Base-by-base conservation (phyloP, 164 flowering plant species). In the Aristolochia fimbriata region DNA sequence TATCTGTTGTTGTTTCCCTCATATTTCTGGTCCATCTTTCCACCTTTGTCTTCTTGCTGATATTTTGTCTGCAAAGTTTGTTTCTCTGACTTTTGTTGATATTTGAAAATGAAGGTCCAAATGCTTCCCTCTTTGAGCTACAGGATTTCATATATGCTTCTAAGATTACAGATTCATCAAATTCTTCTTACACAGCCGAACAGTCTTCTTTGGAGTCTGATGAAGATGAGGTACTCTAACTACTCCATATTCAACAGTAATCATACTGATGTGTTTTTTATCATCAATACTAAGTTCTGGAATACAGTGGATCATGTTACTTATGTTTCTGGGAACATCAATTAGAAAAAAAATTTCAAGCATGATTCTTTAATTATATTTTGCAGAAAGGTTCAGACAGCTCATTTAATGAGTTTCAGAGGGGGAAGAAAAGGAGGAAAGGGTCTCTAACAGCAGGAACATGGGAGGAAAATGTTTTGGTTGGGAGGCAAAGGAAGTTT, bases 121-220 rank as follows among this genome's bases (percentile, higher is more conserved):
- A 81, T 25, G 70, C 87, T 45, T 68, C 93, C 45, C 47, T 87
- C 62, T 60, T 55, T 12, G 96, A 75, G 69, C 67, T 92, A 58
- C 70, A 85, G 21, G 96, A 89, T 66, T 85, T 82, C 41, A 80
- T 92, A 51, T 67, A 57, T 73, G 96, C 93, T 78, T 93, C 96
- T 80, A 93, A 86, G 70, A 69, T 83, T 74, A 77, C 87, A n/a
- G 80, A 74, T 73, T 82, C 71, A 30, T 75, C 72, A 33, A 86
- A 81, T 76, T 74, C 16, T 52, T 21, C 66, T 31, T 68, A 64
- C 52, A 49, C 65, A 3, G 61, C 55, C n/a, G 70, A 68, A 51
- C 61, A 58, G 31, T 59, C 47, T 47, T 30, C 11, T 58, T 24
- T 21, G 33, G 33, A 47, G 55, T 65, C 64, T 33, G 15, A 55